Conservation (phyloP, 2,329 filamentous ascomycete genomes). For the Drechslerella coelobrocha region DNA sequence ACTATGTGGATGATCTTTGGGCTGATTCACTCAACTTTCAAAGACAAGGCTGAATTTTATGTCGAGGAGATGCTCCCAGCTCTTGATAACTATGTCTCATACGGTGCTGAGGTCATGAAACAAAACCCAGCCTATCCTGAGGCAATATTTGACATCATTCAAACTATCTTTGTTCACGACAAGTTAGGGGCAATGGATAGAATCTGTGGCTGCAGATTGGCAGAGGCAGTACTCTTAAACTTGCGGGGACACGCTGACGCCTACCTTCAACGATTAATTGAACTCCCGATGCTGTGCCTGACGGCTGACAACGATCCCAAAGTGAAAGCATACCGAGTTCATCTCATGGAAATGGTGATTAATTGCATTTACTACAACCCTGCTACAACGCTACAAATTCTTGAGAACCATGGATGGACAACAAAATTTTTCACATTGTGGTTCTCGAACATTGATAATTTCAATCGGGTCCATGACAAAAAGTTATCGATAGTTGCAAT, state of each 20-base stretch:
- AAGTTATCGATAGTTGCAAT: conserved; percentile 97
- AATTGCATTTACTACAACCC: conserved; percentile 99
- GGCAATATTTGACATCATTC: conserved; percentile 90
- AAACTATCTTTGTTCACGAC: conserved; percentile 82
- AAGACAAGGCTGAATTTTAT: conserved; percentile 94
- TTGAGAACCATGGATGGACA: conserved; percentile 93
- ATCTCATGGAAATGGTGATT: conserved; percentile 98
- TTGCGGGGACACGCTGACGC: conserved; percentile 86
- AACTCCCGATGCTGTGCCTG: conserved; percentile 84
- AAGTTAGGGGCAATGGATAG: conserved; percentile 93
- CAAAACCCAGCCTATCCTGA: conserved; percentile 86
- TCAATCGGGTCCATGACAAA: conserved; percentile 96
- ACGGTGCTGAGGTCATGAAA: conserved; percentile 78
- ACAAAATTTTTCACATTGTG: conserved; percentile 99
- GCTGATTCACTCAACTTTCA: conserved; percentile 95
- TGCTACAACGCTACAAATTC: conserved; percentile 77
- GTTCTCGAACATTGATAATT: conserved; percentile 95
- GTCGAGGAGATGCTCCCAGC: conserved; percentile 98
- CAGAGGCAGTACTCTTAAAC: conserved; percentile 96
- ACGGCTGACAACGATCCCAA: conserved; percentile 73
- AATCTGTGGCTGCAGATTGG: conserved; percentile 96
- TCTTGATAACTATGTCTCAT: conserved; percentile 96
- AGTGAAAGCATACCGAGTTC: conserved; percentile 91
- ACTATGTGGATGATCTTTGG: conserved; percentile 99
- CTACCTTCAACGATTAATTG: conserved; percentile 86